Base-by-base conservation (phyloP, 345 rosid genomes). In the Citropsis articulata region DNA sequence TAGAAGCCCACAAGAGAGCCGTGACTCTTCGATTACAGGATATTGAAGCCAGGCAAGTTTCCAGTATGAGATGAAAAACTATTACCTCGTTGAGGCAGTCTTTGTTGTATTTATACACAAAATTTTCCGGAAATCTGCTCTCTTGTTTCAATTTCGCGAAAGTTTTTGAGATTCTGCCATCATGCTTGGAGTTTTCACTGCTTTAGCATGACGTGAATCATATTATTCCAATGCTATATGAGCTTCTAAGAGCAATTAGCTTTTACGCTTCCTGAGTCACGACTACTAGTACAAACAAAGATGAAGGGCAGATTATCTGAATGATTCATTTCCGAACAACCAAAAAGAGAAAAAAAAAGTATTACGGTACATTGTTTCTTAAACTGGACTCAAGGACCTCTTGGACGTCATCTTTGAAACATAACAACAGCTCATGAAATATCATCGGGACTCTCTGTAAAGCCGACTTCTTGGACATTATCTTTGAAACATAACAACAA, bases 1-100 rank as follows among this genome's bases (percentile, higher is more conserved):
- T 95, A 18, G 98, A 95, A 56, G 98, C 97, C 73, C 98, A 91
- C 86, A 91, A 88, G 86, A 89, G 97, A 84, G 98, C 98, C 0
- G 98, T 96, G 61, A 92, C 93, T 80, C 92, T 94, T 10, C 88
- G 98, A 80, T 94, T 96, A 10, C 1, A 85, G 67, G 97, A 94
- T 57, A 91, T 96, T 22, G 92, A 91, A 82, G 89, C 97, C 78
- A 93, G 80, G 77, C 89, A 84, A 42, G 73, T 83, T 70, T 27
- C 87, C 27, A 82, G 80, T 56, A 55, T 69, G 50, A 77, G 80
- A 14, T 91, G 82, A 90, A 35, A 7, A 53, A 5, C 7, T 45
- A 19, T 71, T 27, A 35, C 53, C 27, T 40, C 42, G n/a, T 8
- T 53, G 6, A 38, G 8, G 50, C 7, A 4, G 22, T 27, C 9